These are phyloP conservation scores for Aspergillus sergii DNA, from an alignment of 2,329 filamentous ascomycete genomes.

Conservation along the genomic window DNA sequence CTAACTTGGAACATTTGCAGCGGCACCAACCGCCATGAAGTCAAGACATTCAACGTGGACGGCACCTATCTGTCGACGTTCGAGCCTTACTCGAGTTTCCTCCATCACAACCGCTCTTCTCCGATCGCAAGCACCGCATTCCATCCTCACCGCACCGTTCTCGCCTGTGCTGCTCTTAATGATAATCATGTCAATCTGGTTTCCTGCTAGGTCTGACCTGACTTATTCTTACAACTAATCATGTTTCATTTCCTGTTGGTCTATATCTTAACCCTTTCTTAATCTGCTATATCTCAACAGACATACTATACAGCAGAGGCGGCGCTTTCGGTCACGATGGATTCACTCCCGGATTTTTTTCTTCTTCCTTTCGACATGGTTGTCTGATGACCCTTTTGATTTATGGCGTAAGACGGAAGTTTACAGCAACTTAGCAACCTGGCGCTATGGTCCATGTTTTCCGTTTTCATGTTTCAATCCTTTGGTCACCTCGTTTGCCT, in stretches of 20 bases:
- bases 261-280: not conserved
- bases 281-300: not conserved
- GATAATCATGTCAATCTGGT: conserved; percentile 92
- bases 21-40: conserved; percentile 82
- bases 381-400: not conserved
- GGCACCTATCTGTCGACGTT: conserved; percentile 77
- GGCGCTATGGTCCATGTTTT: conserved; percentile 1
- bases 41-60: conserved; percentile 91
- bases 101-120: conserved; percentile 75
- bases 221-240: not conserved
- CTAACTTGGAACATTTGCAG: conserved; percentile 49
- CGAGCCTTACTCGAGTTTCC: conserved; percentile 87
- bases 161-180: conserved; percentile 82
- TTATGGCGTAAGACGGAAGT: conserved; percentile 1
- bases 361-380: not conserved
- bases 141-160: conserved; percentile 89
- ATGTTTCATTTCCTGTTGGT: not conserved
- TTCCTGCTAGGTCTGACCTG: conserved; percentile 55
- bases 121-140: conserved; percentile 90
- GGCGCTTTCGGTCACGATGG: not conserved
- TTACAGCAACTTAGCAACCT: not conserved
- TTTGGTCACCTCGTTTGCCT: not conserved
- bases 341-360: not conserved
- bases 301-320: not conserved
- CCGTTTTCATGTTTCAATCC: not conserved